Percentiles rank a stretch among this genome's conserved stretches.
Evolutionary conservation across 169 alveolate species (phyloP).

Genomic region (Plasmodium cynomolgi): DNA sequence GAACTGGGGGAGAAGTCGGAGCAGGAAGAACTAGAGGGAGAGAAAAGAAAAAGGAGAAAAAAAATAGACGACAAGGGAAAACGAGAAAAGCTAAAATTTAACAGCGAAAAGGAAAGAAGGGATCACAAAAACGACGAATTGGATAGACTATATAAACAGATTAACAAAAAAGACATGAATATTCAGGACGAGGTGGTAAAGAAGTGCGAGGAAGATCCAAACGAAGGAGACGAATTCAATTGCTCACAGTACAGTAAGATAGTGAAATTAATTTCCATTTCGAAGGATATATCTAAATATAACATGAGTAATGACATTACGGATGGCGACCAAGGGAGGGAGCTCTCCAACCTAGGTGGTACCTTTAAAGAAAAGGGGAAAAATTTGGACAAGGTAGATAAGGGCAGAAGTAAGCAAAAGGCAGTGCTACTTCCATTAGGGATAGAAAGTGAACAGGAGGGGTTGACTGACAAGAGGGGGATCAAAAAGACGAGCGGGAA

Average conservation of each 20-base stretch:
- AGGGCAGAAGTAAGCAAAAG: neutral
- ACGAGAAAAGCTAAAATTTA: neutral
- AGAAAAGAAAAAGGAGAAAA: slow-evolving; percentile 5
- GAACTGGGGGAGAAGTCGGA: neutral
- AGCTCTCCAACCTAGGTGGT: neutral
- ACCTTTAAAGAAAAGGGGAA: neutral
- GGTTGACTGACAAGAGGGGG: neutral
- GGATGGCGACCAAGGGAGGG: neutral
- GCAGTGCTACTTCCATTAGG: neutral
- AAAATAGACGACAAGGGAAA: neutral
- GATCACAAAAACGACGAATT: neutral
- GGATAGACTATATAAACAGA: slow-evolving; percentile 9
- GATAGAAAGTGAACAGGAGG: neutral
- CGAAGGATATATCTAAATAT: slow-evolving; percentile 20
- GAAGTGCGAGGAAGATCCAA: neutral
- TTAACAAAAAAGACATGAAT: neutral
- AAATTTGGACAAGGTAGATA: neutral
- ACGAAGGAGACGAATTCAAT: neutral
- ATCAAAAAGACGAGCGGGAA: neutral
- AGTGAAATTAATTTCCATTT: slow-evolving; percentile 10
- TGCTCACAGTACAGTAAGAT: slow-evolving; percentile 14
- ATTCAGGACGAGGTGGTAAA: neutral
- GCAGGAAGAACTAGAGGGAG: neutral
- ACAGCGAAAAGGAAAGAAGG: neutral
- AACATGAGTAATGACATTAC: neutral